These are phyloP conservation scores for Phalaenopsis aphrodite DNA, from an alignment of 106 monocot species.

Conservation along the genomic window DNA sequence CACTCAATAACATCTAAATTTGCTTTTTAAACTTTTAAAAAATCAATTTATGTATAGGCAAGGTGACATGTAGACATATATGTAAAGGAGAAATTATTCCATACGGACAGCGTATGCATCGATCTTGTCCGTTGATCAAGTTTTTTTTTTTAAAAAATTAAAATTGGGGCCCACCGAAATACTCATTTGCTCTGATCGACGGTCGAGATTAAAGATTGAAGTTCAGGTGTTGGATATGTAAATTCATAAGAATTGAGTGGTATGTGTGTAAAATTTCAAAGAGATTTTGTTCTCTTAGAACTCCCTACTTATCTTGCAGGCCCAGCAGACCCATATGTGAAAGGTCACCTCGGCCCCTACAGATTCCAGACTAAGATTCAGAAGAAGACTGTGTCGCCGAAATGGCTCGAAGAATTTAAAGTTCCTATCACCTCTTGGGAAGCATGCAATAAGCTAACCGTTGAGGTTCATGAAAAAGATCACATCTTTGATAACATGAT, in stretches of 20 bases:
- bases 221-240: too few species aligned
- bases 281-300: background rate
- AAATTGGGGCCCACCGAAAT: too few species aligned
- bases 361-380: conserved; percentile 75
- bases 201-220: too few species aligned
- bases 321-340: conserved; percentile 86
- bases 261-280: background rate
- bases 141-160: too few species aligned
- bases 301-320: conserved; percentile 23
- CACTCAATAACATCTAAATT: background rate
- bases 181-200: too few species aligned
- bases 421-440: conserved; percentile 91
- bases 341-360: conserved; percentile 59
- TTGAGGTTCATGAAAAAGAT: conserved; percentile 80
- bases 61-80: too few species aligned
- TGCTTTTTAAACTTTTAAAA: background rate
- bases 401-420: conserved; percentile 80
- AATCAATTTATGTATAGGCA: too few species aligned
- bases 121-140: too few species aligned
- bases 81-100: too few species aligned
- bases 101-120: too few species aligned
- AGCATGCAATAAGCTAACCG: conserved; percentile 34
- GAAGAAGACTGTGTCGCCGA: conserved; percentile 68
- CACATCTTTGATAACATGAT: conserved; percentile 39
- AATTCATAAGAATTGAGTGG: too few species aligned